A percentile compares a stretch with the other conserved stretches of the same genome.
Evolutionary conservation across 2,329 filamentous ascomycete genomes (phyloP).

Genomic region (Penicillium concentricum): DNA sequence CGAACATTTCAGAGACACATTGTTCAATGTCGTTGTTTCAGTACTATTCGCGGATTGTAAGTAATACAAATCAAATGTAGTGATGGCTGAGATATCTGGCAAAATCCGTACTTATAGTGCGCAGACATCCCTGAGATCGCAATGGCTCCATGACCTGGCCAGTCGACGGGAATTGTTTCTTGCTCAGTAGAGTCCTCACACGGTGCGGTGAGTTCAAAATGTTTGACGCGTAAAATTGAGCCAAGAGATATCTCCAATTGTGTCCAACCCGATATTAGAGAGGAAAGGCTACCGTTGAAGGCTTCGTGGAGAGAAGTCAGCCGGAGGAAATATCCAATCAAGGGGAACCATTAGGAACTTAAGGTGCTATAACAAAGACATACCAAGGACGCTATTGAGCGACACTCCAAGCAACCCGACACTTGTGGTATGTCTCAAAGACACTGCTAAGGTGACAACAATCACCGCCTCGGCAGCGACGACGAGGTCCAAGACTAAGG

Average conservation of each 20-base stretch:
- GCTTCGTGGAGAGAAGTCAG: background rate
- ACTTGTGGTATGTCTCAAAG: background rate
- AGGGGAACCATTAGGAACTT: background rate
- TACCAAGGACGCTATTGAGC: background rate
- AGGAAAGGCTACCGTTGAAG: background rate
- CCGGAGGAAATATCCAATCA: too few relatives aligned
- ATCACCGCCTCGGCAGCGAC: background rate
- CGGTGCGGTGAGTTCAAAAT: background rate
- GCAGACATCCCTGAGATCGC: background rate
- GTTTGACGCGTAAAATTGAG: background rate
- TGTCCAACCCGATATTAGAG: background rate
- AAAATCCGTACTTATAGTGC: background rate
- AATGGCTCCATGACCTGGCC: background rate
- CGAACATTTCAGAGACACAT: background rate
- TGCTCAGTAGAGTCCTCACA: background rate
- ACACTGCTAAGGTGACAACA: background rate
- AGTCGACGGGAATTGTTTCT: background rate
- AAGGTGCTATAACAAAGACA: background rate
- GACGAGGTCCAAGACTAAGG: background rate
- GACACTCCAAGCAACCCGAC: background rate
- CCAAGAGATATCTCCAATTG: background rate
- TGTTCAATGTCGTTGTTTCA: background rate
- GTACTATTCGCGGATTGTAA: background rate
- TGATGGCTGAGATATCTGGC: background rate
- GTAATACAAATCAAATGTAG: background rate